Evolutionary conservation across 1,284 basidiomycete genomes (phyloP), one percentile per base, ranked within the genome.

Genomic region (Rugiboletus extremiorientalis): DNA sequence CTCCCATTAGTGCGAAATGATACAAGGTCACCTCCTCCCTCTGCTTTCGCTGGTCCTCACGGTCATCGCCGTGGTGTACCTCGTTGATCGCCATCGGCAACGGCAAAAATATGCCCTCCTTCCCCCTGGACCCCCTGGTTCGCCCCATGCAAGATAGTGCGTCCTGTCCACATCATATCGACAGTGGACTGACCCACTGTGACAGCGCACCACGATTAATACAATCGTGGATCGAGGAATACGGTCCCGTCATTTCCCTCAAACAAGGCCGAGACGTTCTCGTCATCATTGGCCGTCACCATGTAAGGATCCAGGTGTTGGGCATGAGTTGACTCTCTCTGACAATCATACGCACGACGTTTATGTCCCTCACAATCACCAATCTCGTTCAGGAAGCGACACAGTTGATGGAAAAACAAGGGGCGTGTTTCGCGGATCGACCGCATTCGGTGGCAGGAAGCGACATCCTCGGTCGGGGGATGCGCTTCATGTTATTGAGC

Each of bases 361-460:
- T n/a, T 23, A n/a, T 22, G 8, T 6, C n/a, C 11, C 6, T 12
- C n/a, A n/a, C n/a, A n/a, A 31, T 31, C 12, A 8, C 31, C 12
- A 31, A 7, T 31, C 31, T 12, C 25, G 12, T 28, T 20, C 50
- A 83, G 65, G 80, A 79, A 22, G 81, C 83, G 0, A 73, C 80
- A 1, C 79, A 83, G 10, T 75, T 84, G 52, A 74, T 85, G 75
- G 83, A 84, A 65, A 80, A 81, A 59, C 77, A 84, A 53, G 81
- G 81, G 0, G 77, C 77, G 0, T 63, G 63, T 8, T 73, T 80
- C 16, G 76, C 76, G 0, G 83, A 85, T 61, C 65, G 83, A 28
- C 83, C 83, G 2, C 63, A 66, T 2, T 76, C 74, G 6, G 78
- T 84, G 14, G 74, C 81, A 5, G 82, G 76, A 1, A 77, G 78